A percentile compares a stretch with the other conserved stretches of the same genome.
Evolutionary conservation across 1,139 yeast species (phyloP).

Genomic region (Pichia sp.): DNA sequence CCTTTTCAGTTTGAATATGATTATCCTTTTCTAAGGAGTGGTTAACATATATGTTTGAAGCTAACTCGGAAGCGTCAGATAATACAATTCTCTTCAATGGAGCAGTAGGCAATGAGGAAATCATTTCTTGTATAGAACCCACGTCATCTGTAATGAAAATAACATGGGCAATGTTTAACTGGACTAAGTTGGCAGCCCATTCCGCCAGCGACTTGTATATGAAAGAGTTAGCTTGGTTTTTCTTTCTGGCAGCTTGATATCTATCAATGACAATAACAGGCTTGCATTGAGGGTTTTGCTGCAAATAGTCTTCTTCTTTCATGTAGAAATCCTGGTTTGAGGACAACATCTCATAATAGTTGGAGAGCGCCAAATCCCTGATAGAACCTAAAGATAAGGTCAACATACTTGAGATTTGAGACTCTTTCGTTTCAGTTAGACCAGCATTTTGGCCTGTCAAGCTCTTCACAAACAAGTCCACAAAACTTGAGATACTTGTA

Average conservation of each 20-base stretch:
- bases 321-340: slow-evolving; percentile 34
- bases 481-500: slow-evolving; percentile 68
- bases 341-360: slow-evolving; percentile 30
- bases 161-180: slow-evolving; percentile 83
- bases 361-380: slow-evolving; percentile 58
- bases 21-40: slow-evolving; percentile 43
- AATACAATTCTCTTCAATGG: slow-evolving; percentile 72
- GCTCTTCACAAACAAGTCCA: slow-evolving; percentile 85
- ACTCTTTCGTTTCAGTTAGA: slow-evolving; percentile 76
- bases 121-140: slow-evolving; percentile 64
- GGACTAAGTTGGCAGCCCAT: slow-evolving; percentile 79
- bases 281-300: slow-evolving; percentile 78
- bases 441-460: slow-evolving; percentile 94
- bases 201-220: slow-evolving; percentile 76
- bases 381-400: slow-evolving; percentile 69
- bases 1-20: slow-evolving; percentile 22
- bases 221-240: slow-evolving; percentile 56
- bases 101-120: slow-evolving; percentile 76
- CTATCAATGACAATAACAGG: slow-evolving; percentile 85
- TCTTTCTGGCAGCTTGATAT: slow-evolving; percentile 51
- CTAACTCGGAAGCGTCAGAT: slow-evolving; percentile 72
- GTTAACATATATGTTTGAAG: slow-evolving; percentile 68
- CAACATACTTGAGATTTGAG: slow-evolving; percentile 79
- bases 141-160: slow-evolving; percentile 82
- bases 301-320: slow-evolving; percentile 77